Percentiles rank a stretch among this genome's conserved stretches.
phyloP scores from a whole-genome alignment of 1,284 basidiomycete species.

The Papiliotrema laurentii region DNA sequence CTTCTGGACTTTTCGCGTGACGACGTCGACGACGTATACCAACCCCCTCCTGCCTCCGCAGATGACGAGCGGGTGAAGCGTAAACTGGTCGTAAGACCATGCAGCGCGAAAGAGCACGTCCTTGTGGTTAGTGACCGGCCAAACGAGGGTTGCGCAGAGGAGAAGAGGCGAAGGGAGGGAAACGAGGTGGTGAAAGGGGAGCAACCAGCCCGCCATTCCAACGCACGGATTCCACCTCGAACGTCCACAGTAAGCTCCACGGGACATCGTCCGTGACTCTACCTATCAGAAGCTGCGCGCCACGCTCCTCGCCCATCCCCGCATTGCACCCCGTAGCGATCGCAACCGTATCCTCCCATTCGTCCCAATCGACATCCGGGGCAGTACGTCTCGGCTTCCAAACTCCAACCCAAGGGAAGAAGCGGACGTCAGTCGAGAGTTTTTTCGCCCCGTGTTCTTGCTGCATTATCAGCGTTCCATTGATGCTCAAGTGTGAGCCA shows the following conservation, averaged over 20 bases:
- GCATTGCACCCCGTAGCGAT: no score
- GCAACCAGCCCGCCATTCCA: no score
- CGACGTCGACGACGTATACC: slow-evolving; percentile 27
- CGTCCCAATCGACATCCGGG: background rate
- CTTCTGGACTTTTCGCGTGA: slow-evolving; percentile 6
- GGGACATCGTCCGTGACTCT: slow-evolving; percentile 1
- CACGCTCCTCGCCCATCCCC: no score
- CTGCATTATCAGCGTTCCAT: background rate
- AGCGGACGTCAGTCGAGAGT: slow-evolving; percentile 5
- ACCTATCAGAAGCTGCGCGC: background rate
- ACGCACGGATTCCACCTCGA: no score
- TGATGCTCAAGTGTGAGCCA: background rate
- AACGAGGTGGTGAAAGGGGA: no score
- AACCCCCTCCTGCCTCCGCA: slow-evolving; percentile 17
- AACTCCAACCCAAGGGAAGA: slow-evolving; percentile 15
- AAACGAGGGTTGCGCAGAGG: no score
- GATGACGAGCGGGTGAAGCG: slow-evolving; percentile 27
- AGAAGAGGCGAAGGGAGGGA: no score
- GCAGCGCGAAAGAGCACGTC: slow-evolving; percentile 19
- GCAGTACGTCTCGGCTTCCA: background rate
- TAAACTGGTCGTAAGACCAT: slow-evolving; percentile 32
- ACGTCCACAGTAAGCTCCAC: background rate
- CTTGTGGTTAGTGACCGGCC: background rate
- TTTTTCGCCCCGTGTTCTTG: background rate
- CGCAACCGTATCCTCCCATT: slow-evolving; percentile 11